Evolutionary conservation across 1,139 yeast genomes (phyloP).

Genomic region (Blastobotrys arbuscula): DNA sequence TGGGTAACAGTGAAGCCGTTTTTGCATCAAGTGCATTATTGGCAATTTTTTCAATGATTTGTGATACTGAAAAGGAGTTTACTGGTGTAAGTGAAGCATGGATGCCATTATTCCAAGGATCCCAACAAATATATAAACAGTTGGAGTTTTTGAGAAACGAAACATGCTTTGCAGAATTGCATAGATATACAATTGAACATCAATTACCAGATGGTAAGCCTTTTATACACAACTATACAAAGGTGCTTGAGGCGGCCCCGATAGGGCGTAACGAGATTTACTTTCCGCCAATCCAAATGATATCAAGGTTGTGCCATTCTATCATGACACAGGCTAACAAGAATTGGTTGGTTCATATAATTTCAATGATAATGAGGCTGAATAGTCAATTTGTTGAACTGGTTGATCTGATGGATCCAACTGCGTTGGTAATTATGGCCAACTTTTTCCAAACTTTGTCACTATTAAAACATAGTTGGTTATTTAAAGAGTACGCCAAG

Average conservation of each 20-base stretch:
- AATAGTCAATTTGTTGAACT: background rate
- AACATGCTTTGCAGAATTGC: conserved; percentile 4
- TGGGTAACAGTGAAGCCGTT: conserved; percentile 7
- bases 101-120: conserved; percentile 10
- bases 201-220: conserved; percentile 7
- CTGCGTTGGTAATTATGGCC: conserved; percentile 8
- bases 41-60: conserved; percentile 5
- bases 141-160: background rate
- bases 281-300: background rate
- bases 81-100: conserved; percentile 6
- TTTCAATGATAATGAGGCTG: conserved; percentile 9
- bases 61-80: conserved; percentile 7
- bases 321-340: conserved; percentile 3
- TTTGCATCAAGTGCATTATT: conserved; percentile 4
- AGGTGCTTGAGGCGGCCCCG: conserved; percentile 1
- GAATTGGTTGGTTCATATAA: conserved; percentile 3
- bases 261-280: background rate
- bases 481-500: conserved; percentile 2
- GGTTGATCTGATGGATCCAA: conserved; percentile 5
- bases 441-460: conserved; percentile 8
- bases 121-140: conserved; percentile 3
- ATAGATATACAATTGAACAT: conserved; percentile 1
- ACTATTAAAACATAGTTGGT: background rate
- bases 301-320: conserved; percentile 1
- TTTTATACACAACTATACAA: conserved; percentile 4